A percentile compares a stretch with the other conserved stretches of the same genome.
Conservation (phyloP, 2,329 filamentous ascomycete species). For the Nannizziopsis arthrosporioides region DNA sequence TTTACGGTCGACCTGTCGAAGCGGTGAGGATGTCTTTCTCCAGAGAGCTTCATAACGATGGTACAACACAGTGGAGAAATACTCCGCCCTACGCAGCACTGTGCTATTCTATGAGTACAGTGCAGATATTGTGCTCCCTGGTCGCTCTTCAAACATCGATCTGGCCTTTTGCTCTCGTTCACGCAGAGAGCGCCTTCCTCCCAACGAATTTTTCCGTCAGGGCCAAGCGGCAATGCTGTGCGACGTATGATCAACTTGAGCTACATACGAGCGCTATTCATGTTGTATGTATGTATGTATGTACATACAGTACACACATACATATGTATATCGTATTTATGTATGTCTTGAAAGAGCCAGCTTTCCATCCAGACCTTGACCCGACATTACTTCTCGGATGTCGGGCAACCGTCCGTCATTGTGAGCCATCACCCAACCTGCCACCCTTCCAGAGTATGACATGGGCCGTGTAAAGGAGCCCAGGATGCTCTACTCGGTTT, state of each 20-base stretch:
- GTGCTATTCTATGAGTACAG: no score
- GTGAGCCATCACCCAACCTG: no score
- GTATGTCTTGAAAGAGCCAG: neutral
- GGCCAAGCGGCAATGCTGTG: slow-evolving; percentile 7
- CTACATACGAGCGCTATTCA: neutral
- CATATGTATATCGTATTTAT: neutral
- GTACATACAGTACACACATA: no score
- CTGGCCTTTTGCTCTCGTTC: neutral
- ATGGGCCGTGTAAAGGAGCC: no score
- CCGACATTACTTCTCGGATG: neutral
- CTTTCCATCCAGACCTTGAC: neutral
- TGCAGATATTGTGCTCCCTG: neutral
- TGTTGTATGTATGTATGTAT: neutral
- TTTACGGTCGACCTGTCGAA: no score
- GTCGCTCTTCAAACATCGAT: neutral
- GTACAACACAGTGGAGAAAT: no score
- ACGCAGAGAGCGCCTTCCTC: neutral
- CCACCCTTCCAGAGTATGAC: no score
- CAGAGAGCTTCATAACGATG: no score
- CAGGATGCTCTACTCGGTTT: no score
- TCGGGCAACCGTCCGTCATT: no score
- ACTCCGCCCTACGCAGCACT: neutral
- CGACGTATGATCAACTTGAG: slow-evolving; percentile 1
- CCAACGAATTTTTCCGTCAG: neutral
- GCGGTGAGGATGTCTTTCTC: no score